Base-by-base conservation (phyloP, 1,139 yeast species). In the Debaryomyces sp. region DNA sequence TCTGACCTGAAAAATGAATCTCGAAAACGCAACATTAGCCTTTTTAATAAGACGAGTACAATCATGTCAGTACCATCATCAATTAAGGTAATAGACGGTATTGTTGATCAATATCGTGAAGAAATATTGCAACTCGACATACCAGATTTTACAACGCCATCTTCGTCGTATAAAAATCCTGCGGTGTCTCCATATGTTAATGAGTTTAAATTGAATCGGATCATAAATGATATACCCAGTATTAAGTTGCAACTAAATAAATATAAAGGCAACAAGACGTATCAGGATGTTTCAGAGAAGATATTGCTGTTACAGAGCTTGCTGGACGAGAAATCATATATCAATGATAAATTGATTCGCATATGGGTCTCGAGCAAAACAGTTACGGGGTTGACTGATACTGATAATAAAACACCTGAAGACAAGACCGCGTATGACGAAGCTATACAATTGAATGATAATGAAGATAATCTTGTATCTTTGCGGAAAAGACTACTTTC, bases 401-500 rank as follows among this genome's bases (percentile, higher is more conserved):
- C 35, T 23, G 40, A 44, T 38, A 46, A 40, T 27, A 37, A 45
- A 21, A 15, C 40, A 30, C 6, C 33, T 13, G 50, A 44, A 9
- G 41, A 17, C 12, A 43, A 39, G 27, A 17, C 6, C 2, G n/a
- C 34, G 3, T 42, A 30, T 6, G 46, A 43, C 26, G 23, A 42
- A 7, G 41, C 39, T n/a, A 39, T 34, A 29, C 50, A 45, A 41
- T 46, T 43, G 35, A 26, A 39, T 38, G 54, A 48, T 21, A 53
- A 55, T 26, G 58, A 55, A 10, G 59, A 57, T 29, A 68, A 67
- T 43, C 52, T 68, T 41, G 41, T 54, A 4, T 56, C 63, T 2
- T 58, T 70, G 39, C 52, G 74, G 10, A 57, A 61, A 40, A 52
- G 75, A 40, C 56, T 70, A 27, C 58, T 70, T 10, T 55, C 71